Conservation (phyloP, 768 basidiomycete genomes). For the Mycena rosella region DNA sequence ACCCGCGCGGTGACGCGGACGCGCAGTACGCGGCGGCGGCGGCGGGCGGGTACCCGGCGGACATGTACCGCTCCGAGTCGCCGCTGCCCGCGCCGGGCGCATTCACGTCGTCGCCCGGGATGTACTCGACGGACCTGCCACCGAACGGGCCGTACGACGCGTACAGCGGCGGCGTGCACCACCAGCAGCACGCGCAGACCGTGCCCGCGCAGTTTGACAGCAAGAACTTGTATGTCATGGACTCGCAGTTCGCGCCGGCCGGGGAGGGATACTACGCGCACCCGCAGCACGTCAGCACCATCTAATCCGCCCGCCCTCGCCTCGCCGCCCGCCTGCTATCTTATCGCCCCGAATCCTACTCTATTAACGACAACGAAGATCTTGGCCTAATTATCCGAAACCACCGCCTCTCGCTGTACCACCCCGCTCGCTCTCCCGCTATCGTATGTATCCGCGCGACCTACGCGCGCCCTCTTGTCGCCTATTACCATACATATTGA, state of each 20-base stretch:
- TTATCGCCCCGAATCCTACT: conserved; percentile 23
- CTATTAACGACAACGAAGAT: conserved; percentile 11
- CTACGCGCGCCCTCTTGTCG: conserved; percentile 11
- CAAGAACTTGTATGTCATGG: conserved; percentile 32
- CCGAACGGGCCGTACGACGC: conserved; percentile 10
- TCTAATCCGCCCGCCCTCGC: conserved; percentile 7
- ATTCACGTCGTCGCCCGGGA: conserved; percentile 42
- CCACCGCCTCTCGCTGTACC: conserved; percentile 23
- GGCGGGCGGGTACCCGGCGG: conserved; percentile 22
- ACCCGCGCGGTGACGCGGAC: conserved; percentile 39
- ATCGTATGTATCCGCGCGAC: conserved; percentile 27
- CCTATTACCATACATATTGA: conserved; percentile 21
- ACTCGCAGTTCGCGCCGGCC: conserved; percentile 11
- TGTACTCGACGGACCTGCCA: conserved; percentile 35
- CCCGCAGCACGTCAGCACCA: conserved; percentile 41
- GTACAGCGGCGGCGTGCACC: conserved; percentile 30
- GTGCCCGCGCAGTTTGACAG: conserved; percentile 34
- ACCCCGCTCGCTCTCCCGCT: conserved; percentile 15
- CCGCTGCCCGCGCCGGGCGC: conserved; percentile 49
- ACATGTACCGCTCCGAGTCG: conserved; percentile 57
- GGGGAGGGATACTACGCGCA: conserved; percentile 31
- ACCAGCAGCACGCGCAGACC: conserved; percentile 36
- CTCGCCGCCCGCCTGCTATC: not conserved
- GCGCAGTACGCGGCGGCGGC: conserved; percentile 33
- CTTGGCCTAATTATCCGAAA: conserved; percentile 21